These are phyloP conservation scores for Sambucus nigra DNA, from an alignment of 129 eudicot genomes.

Conservation along the genomic window DNA sequence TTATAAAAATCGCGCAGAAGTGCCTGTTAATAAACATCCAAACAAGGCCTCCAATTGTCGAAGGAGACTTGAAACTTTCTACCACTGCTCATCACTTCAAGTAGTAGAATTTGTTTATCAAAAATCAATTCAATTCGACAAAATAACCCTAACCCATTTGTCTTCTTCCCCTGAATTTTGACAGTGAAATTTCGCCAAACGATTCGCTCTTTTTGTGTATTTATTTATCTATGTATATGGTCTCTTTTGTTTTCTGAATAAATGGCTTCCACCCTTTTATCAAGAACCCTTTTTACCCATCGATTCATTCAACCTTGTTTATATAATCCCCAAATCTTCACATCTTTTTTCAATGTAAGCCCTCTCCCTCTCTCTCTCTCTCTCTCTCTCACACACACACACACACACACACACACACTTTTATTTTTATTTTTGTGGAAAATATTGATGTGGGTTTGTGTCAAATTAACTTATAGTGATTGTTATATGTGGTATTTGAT, in stretches of 20 bases:
- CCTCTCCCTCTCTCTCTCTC: not conserved
- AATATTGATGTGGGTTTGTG: not conserved
- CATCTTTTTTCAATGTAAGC: conserved; percentile 30
- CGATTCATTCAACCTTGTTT: conserved; percentile 27
- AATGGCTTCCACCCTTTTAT: conserved; percentile 49
- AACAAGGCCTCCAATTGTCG: too few species aligned
- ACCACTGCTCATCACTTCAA: too few species aligned
- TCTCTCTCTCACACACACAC: too few species aligned
- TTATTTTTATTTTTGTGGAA: not conserved
- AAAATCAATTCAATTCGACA: too few species aligned
- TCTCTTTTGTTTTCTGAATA: not conserved
- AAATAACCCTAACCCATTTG: not conserved
- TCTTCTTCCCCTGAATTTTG: not conserved
- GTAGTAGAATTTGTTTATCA: too few species aligned
- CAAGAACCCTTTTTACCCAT: conserved; percentile 32
- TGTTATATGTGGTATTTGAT: too few species aligned
- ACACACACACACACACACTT: too few species aligned
- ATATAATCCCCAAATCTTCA: conserved; percentile 13
- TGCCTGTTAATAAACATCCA: too few species aligned
- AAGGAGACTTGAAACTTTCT: too few species aligned
- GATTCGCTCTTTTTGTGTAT: too few species aligned
- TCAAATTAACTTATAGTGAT: not conserved
- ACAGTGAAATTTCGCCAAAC: not conserved
- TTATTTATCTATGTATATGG: not conserved
- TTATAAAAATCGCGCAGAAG: too few species aligned